Evolutionary conservation across 257 asterid species (phyloP), one percentile per base, ranked within the genome.

Genomic region (Anisodus tanguticus): DNA sequence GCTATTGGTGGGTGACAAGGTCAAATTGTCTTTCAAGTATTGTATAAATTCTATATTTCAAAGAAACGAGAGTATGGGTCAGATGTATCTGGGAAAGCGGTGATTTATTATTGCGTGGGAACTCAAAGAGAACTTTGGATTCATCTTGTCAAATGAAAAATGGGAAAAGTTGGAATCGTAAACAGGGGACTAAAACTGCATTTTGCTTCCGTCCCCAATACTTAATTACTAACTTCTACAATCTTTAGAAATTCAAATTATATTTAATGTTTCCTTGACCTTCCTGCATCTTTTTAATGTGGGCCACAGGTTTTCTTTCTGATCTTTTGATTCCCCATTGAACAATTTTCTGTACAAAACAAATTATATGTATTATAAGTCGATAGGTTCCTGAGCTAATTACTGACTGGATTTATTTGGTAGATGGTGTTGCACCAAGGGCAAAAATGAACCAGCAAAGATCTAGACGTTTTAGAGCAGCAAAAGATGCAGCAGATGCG

Each of bases 381-480:
- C 0, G 15, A 53, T 77, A 76, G 62, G 43, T 53, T 53, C 31
- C 49, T 51, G 63, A 13, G 49, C 82, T 13, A 53, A 3, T 53
- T 77, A 13, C 66, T 15, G 66, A 77, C 31, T 4, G 35, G 35
- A 31, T 31, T 31, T 31, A 77, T 45, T 67, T n/a, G 39, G 78
- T 88, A 93, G 96, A 93, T 84, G 96, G 97, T 9, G 96, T 91
- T 54, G 96, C 96, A 37, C 95, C 97, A 2, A 87, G 95, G 62
- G 97, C 97, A 0, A 93, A 93, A 62, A 90, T 92, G 96, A 92
- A 93, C 79, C 94, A 89, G 26, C 93, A 89, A 12, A 45, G 97
- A 66, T 51, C 89, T 3, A 63, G 97, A 22, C 85, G 97, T 41
- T 93, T 91, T 86, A 80, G 91, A 45, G 31, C 91, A 2, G 89